phyloP scores from a whole-genome alignment of 192 early-diverging fungal species.

The Podila clonocystis region DNA sequence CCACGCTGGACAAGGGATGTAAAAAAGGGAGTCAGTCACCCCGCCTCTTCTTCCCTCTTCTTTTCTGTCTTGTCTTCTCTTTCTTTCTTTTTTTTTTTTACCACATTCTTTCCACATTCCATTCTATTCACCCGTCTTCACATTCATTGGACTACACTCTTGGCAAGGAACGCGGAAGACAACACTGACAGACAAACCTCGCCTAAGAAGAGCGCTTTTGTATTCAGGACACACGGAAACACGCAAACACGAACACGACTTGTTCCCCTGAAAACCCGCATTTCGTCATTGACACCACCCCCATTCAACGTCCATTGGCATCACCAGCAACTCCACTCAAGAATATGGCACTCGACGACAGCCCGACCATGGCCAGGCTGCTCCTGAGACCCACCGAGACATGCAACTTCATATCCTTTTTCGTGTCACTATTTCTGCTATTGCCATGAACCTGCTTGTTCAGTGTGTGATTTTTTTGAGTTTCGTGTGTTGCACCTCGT shows the following conservation, averaged over 20 bases:
- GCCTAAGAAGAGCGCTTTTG: too few relatives aligned
- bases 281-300: not conserved
- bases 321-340: slow-evolving; percentile 4
- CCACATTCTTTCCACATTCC: not conserved
- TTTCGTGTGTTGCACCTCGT: not conserved
- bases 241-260: not conserved
- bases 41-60: not conserved
- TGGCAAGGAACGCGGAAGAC: too few relatives aligned
- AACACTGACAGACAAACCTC: not conserved
- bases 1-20: not conserved
- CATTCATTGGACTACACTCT: too few relatives aligned
- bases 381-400: slow-evolving; percentile 33
- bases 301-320: not conserved
- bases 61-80: too few relatives aligned
- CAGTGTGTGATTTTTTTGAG: not conserved
- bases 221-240: not conserved
- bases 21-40: not conserved
- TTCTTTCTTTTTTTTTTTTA: not conserved
- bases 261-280: too few relatives aligned
- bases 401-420: slow-evolving; percentile 30
- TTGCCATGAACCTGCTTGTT: slow-evolving; percentile 4
- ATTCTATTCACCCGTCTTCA: not conserved
- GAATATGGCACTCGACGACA: slow-evolving; percentile 4
- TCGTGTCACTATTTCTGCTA: not conserved
- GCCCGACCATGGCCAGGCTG: slow-evolving; percentile 15